Evolutionary conservation across 495 filamentous ascomycete species (phyloP).

Genomic region (Cairneyella variabilis): DNA sequence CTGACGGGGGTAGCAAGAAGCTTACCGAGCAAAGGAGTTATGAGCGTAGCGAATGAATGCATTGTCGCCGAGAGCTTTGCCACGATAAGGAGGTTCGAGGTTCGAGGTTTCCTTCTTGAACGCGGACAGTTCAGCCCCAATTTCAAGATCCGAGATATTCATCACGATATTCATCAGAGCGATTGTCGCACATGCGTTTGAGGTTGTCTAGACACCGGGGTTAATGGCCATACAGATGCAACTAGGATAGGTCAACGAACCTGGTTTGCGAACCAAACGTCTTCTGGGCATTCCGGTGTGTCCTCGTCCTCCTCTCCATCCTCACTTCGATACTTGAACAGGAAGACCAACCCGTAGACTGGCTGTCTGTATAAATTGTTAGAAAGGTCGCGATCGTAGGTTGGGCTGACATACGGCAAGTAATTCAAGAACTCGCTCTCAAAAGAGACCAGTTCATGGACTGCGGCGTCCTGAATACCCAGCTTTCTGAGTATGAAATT

Average conservation of each 20-base stretch:
- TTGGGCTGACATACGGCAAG: slow-evolving; percentile 52
- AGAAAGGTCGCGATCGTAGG: neutral
- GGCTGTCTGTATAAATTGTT: slow-evolving; percentile 48
- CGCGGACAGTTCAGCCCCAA: slow-evolving; percentile 61
- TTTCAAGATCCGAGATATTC: slow-evolving; percentile 61
- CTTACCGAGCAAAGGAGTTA: slow-evolving; percentile 80
- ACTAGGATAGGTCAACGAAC: slow-evolving; percentile 32
- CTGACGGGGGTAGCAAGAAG: neutral
- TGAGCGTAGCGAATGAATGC: slow-evolving; percentile 75
- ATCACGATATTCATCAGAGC: slow-evolving; percentile 89
- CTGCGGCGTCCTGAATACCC: slow-evolving; percentile 66
- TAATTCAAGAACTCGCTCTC: slow-evolving; percentile 63
- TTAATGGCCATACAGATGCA: neutral
- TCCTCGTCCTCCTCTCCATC: slow-evolving; percentile 51
- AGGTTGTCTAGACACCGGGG: slow-evolving; percentile 52
- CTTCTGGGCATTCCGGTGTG: slow-evolving; percentile 50
- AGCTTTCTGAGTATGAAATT: slow-evolving; percentile 77
- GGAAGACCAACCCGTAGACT: slow-evolving; percentile 77
- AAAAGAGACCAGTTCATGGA: slow-evolving; percentile 74
- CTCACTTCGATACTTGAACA: slow-evolving; percentile 64
- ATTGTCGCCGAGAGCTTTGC: slow-evolving; percentile 69
- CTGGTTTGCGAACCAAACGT: slow-evolving; percentile 95
- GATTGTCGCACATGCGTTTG: slow-evolving; percentile 83
- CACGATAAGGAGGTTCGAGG: slow-evolving; percentile 68
- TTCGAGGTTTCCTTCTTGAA: slow-evolving; percentile 69